Percentiles rank a stretch among this genome's conserved stretches.
phyloP scores from a whole-genome alignment of 2,329 filamentous ascomycete genomes.

The Trematosphaeria pertusa region DNA sequence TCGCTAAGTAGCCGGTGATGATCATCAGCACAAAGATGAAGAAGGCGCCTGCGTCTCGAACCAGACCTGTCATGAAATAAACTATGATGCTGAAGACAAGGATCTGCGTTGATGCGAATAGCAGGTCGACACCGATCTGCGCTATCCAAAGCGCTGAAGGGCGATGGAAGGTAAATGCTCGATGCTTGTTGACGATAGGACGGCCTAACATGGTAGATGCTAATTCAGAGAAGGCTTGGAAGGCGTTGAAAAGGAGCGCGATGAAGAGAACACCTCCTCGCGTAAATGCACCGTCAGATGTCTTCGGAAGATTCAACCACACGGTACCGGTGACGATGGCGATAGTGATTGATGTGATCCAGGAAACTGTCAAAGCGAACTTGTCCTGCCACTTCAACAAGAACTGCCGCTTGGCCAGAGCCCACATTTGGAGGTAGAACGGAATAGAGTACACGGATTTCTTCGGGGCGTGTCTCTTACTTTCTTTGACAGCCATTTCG shows the following conservation, averaged over 20 bases:
- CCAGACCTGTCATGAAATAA: conserved; percentile 59
- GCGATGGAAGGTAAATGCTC: conserved; percentile 81
- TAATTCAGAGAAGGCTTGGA: conserved; percentile 82
- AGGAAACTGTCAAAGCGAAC: conserved; percentile 76
- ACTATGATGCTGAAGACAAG: conserved; percentile 56
- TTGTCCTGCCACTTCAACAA: conserved; percentile 86
- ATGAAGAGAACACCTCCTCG: conserved; percentile 84
- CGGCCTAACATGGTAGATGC: conserved; percentile 77
- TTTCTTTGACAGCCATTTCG: conserved; percentile 74
- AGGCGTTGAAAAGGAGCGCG: conserved; percentile 83
- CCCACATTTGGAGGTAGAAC: conserved; percentile 83
- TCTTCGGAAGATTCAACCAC: conserved; percentile 72
- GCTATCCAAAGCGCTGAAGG: conserved; percentile 84
- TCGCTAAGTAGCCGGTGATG: conserved; percentile 50
- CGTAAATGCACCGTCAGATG: conserved; percentile 74
- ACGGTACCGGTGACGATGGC: conserved; percentile 82
- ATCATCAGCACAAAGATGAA: conserved; percentile 57
- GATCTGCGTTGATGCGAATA: conserved; percentile 74
- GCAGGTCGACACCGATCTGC: conserved; percentile 79
- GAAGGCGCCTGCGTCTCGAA: conserved; percentile 54
- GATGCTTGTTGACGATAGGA: conserved; percentile 82
- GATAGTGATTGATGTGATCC: conserved; percentile 73
- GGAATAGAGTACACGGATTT: conserved; percentile 83
- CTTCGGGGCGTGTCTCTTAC: conserved; percentile 76
- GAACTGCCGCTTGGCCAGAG: conserved; percentile 83